Base-by-base conservation (phyloP, 805 yeast species). In the Saccharomycopsis sp. region DNA sequence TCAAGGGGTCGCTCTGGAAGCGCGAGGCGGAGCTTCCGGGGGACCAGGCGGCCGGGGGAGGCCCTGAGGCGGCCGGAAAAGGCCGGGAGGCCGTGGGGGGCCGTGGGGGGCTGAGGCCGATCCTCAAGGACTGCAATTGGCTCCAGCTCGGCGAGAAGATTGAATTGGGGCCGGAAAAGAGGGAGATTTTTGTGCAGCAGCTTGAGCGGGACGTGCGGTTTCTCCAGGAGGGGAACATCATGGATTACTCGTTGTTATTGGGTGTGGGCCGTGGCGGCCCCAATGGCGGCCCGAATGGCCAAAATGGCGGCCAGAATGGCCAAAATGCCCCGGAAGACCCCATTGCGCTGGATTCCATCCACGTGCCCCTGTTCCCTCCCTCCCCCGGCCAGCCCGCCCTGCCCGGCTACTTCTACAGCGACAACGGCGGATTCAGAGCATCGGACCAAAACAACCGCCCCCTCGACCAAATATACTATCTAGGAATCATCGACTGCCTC, bases 401-500 rank as follows among this genome's bases (percentile, higher is more conserved):
- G 55, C 7, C 20, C 53, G 21, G 16, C 60, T 74, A 77, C 44
- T 89, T 89, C 64, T 88, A 89, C 71, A 78, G 83, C 12, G 89
- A 84, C 65, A 91, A 87, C 68, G 97, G 97, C 16, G 98, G 97
- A 2, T 82, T 87, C 47, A 75, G 85, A 53, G 85, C 92, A 2
- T 83, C 96, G 1, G 81, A 85, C 66, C 83, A 75, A 56, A 65
- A 78, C 34, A 77, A 86, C 66, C 77, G 81, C 52, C 88, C 89
- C 23, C 66, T 81, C 40, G 76, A 81, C 34, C 80, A 85, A 56
- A 80, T 92, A 5, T 94, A 94, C 71, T 94, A 91, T 66, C 73
- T 94, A 65, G 99, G 99, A 7, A 85, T 94, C 44, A 94, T 94
- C 62, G 99, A 94, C 68, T 92, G 97, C 71, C 75, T 94, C 64